Conservation (phyloP, 2,329 filamentous ascomycete species). For the Penicillium sp. region DNA sequence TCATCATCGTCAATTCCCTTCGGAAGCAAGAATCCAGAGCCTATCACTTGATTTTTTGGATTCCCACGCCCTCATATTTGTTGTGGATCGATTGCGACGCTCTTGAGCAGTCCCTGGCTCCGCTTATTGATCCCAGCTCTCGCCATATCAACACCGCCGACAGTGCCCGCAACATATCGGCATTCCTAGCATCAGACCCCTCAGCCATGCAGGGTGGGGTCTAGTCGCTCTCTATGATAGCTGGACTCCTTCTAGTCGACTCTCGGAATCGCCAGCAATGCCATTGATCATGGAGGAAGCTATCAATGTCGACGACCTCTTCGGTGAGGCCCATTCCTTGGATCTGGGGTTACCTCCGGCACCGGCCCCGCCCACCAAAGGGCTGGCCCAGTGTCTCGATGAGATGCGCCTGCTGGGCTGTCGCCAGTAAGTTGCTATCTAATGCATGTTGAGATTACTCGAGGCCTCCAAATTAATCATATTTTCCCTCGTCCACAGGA, state of each 20-base stretch:
- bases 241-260: constrained; percentile 4
- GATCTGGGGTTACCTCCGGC: constrained; percentile 54
- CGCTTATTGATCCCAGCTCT: background rate
- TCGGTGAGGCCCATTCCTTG: constrained; percentile 64
- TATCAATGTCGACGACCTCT: constrained; percentile 71
- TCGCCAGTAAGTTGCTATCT: constrained; percentile 67
- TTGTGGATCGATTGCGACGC: background rate
- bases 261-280: constrained; percentile 35
- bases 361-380: constrained; percentile 60
- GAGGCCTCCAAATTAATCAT: background rate
- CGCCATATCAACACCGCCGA: constrained; percentile 9
- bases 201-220: constrained; percentile 21
- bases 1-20: background rate
- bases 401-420: constrained; percentile 75
- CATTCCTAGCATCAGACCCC: background rate
- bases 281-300: constrained; percentile 60
- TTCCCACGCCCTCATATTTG: background rate
- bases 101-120: background rate
- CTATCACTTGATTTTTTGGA: background rate
- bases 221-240: constrained; percentile 7
- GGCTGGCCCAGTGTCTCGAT: constrained; percentile 72
- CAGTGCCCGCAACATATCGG: constrained; percentile 1
- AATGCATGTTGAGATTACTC: too few species aligned
- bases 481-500: constrained; percentile 51
- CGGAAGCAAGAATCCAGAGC: background rate